A percentile compares a stretch with the other conserved stretches of the same genome.
Evolutionary conservation across 129 eudicot genomes (phyloP).

Genomic region (Pseudognaphalium luteoalbum): DNA sequence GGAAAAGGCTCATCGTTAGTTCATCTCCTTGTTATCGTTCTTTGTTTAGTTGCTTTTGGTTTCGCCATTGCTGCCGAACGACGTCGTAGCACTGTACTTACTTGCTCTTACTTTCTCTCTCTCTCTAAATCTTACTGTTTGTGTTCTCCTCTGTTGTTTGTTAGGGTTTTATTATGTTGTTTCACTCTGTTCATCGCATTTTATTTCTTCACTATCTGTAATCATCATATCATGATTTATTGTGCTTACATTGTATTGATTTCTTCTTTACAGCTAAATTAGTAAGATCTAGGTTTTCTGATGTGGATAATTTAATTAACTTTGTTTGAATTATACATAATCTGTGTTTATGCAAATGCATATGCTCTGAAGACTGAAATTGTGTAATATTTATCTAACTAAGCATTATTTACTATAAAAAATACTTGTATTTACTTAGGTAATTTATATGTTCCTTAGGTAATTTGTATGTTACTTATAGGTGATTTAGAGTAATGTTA

Average conservation of each 20-base stretch:
- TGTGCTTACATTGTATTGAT: no score
- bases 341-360: neutral
- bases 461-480: neutral
- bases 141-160: neutral
- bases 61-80: constrained; percentile 98
- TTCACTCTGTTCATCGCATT: constrained; percentile 3
- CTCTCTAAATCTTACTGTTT: neutral
- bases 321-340: neutral
- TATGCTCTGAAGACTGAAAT: no score
- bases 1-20: constrained; percentile 85
- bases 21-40: constrained; percentile 63
- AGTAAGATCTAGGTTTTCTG: constrained; percentile 28
- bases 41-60: constrained; percentile 85
- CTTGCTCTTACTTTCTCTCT: constrained; percentile 28
- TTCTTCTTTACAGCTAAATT: neutral
- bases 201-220: no score
- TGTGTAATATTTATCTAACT: neutral
- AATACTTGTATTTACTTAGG: neutral
- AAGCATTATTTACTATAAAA: neutral
- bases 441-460: neutral
- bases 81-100: constrained; percentile 81
- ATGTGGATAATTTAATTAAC: neutral
- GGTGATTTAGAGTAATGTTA: neutral
- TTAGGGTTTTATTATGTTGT: constrained; percentile 17
- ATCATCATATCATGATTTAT: no score